These are phyloP conservation scores for Rhodosporidiobolus sp. DNA, from an alignment of 768 basidiomycete species.

Conservation along the genomic window DNA sequence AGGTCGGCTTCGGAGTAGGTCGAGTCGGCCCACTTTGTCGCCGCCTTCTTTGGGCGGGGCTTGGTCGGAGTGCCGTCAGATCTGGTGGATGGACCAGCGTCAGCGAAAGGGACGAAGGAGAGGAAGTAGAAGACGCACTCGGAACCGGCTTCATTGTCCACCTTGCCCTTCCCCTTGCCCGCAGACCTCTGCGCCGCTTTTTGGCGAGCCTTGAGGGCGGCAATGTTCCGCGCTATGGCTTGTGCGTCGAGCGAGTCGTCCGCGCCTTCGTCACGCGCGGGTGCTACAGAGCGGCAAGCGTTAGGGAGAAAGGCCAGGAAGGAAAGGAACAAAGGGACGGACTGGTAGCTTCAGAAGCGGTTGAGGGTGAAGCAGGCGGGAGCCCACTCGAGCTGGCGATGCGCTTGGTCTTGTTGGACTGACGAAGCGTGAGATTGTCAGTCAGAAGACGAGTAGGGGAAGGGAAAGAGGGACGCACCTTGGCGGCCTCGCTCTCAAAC, in stretches of 20 bases:
- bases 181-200: constrained; percentile 54
- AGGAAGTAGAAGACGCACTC: constrained; percentile 18
- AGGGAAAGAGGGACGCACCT: constrained; percentile 14
- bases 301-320: neutral
- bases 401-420: neutral
- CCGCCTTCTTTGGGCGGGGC: constrained; percentile 62
- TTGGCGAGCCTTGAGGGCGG: constrained; percentile 78
- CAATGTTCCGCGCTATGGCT: constrained; percentile 86
- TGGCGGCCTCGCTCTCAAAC: constrained; percentile 69
- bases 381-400: neutral
- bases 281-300: neutral
- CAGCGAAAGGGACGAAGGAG: no score
- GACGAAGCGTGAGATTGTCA: no score
- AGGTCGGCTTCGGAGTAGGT: constrained; percentile 79
- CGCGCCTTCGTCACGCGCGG: neutral
- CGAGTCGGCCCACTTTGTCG: constrained; percentile 90
- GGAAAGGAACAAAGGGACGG: neutral
- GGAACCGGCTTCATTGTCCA: constrained; percentile 24
- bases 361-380: constrained; percentile 7
- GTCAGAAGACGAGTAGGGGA: no score
- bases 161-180: constrained; percentile 50
- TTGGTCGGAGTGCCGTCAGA: constrained; percentile 38
- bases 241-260: constrained; percentile 61
- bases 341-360: constrained; percentile 15
- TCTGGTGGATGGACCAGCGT: neutral